A percentile compares a stretch with the other conserved stretches of the same genome.
Evolutionary conservation across 495 filamentous ascomycete species (phyloP).

Genomic region (Cairneyella variabilis): DNA sequence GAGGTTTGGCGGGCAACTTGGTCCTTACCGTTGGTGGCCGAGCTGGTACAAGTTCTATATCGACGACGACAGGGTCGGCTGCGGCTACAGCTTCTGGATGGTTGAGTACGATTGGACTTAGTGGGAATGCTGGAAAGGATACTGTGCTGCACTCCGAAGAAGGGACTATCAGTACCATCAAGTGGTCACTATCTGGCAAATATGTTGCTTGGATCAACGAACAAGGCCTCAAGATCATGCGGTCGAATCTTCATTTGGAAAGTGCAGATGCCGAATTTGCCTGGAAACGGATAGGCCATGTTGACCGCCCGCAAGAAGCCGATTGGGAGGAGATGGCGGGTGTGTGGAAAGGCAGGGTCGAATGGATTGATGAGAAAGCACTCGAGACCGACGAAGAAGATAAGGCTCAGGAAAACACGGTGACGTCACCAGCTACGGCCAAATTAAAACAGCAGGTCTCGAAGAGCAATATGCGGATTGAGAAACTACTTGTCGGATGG

Average conservation of each 20-base stretch:
- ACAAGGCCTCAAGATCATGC: slow-evolving; percentile 95
- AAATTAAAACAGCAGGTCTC: slow-evolving; percentile 42
- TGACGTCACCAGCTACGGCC: slow-evolving; percentile 40
- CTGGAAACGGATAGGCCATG: slow-evolving; percentile 95
- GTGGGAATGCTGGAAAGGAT: slow-evolving; percentile 75
- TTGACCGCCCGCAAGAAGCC: slow-evolving; percentile 72
- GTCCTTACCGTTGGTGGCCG: slow-evolving; percentile 83
- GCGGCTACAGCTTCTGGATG: slow-evolving; percentile 84
- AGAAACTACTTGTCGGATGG: slow-evolving; percentile 91
- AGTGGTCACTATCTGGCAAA: slow-evolving; percentile 87
- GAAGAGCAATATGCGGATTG: slow-evolving; percentile 45
- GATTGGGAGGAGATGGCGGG: slow-evolving; percentile 92
- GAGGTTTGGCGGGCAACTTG: slow-evolving; percentile 83
- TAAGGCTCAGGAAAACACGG: slow-evolving; percentile 37
- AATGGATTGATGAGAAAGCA: slow-evolving; percentile 84
- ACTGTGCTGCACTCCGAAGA: slow-evolving; percentile 88
- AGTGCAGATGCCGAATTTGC: slow-evolving; percentile 71
- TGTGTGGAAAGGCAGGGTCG: slow-evolving; percentile 85
- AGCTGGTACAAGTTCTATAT: slow-evolving; percentile 69
- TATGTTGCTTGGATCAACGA: slow-evolving; percentile 95
- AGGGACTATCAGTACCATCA: slow-evolving; percentile 82
- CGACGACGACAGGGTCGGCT: slow-evolving; percentile 74
- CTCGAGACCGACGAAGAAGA: slow-evolving; percentile 61
- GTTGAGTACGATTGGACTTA: slow-evolving; percentile 80
- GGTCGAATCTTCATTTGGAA: slow-evolving; percentile 79